Percentiles rank a stretch among this genome's conserved stretches.
These are phyloP conservation scores for Podaxis sp. DNA, from an alignment of 768 basidiomycete genomes.

Conservation along the genomic window DNA sequence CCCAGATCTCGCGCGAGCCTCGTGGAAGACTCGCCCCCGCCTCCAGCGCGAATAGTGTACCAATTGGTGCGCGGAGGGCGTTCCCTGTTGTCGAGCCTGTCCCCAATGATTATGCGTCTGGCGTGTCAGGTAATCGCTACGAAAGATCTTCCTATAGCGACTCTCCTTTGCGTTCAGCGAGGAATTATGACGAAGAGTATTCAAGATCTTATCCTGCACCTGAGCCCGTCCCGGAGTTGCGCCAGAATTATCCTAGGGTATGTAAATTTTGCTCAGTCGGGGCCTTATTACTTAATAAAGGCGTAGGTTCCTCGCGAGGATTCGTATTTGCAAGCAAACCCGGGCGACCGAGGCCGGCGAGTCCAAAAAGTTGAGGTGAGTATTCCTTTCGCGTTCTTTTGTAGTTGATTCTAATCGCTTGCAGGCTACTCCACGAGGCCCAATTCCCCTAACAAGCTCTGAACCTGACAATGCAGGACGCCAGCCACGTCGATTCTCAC, in stretches of 20 bases:
- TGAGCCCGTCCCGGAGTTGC: neutral
- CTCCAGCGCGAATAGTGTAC: constrained; percentile 14
- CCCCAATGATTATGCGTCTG: neutral
- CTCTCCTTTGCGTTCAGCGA: neutral
- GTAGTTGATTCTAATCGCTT: neutral
- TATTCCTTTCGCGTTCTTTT: neutral
- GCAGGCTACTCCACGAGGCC: constrained; percentile 4
- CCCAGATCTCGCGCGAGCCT: neutral
- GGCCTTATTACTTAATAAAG: neutral
- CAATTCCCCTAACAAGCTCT: neutral
- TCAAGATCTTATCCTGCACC: constrained; percentile 8
- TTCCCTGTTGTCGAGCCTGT: neutral
- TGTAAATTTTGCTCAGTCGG: neutral
- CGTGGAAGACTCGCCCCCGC: constrained; percentile 1
- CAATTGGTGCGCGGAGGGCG: constrained; percentile 3
- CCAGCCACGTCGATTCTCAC: neutral
- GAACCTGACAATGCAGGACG: neutral
- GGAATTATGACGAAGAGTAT: constrained; percentile 3
- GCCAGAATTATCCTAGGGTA: constrained; percentile 3
- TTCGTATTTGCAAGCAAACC: neutral
- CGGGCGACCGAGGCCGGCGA: neutral
- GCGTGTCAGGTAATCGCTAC: neutral
- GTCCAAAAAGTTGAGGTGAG: constrained; percentile 7
- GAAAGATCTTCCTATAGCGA: constrained; percentile 10
- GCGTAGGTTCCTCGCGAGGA: neutral